Evolutionary conservation across 1,284 basidiomycete species (phyloP).

Genomic region (Cystobasidium slooffiae): DNA sequence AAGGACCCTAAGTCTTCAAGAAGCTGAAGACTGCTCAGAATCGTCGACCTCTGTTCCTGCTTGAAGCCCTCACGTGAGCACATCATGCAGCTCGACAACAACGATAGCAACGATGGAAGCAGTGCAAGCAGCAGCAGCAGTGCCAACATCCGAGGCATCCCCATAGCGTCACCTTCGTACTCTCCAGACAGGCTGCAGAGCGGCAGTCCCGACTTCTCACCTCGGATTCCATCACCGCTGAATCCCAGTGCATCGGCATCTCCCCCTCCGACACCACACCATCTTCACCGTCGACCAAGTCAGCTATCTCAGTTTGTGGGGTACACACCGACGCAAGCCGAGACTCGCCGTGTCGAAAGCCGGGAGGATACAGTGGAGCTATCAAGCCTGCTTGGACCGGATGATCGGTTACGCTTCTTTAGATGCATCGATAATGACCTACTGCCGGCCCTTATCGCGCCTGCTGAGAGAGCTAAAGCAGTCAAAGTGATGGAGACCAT

Average conservation of each 20-base stretch:
- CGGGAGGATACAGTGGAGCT: conserved; percentile 15
- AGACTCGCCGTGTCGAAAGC: conserved; percentile 14
- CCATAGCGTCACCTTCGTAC: not conserved
- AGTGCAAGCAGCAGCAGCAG: no score
- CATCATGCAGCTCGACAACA: no score
- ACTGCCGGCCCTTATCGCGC: conserved; percentile 13
- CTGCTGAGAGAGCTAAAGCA: conserved; percentile 12
- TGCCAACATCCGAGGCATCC: no score
- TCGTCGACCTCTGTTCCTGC: no score
- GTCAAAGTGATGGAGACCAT: conserved; percentile 27
- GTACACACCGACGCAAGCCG: conserved; percentile 16
- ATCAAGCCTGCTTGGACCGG: conserved; percentile 10
- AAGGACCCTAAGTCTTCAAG: no score
- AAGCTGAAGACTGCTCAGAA: no score
- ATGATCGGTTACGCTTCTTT: conserved; percentile 33
- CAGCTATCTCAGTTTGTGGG: conserved; percentile 21
- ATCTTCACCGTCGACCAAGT: conserved; percentile 7
- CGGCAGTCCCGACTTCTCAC: conserved; percentile 13
- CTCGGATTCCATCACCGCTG: not conserved
- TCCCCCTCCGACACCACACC: not conserved
- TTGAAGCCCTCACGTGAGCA: no score
- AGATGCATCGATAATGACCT: conserved; percentile 38
- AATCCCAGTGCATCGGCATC: not conserved
- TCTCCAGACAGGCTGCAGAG: not conserved
- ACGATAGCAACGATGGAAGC: no score